Conservation (phyloP, 768 basidiomycete genomes). For the Suillus bovinus region DNA sequence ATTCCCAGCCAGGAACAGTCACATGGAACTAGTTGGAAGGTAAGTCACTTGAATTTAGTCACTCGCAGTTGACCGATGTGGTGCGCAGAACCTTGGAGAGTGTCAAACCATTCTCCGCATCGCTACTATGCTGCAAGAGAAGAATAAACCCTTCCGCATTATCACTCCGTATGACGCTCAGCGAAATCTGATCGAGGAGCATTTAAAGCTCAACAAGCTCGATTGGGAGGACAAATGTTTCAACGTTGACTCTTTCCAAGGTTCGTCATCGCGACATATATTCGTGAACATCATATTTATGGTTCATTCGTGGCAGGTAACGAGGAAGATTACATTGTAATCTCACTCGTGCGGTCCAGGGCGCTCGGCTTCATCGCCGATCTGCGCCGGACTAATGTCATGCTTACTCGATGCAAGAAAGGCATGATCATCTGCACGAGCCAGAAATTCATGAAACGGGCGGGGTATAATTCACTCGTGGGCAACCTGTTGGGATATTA, state of each 20-base stretch:
- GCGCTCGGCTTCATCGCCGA: conserved; percentile 69
- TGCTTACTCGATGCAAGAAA: conserved; percentile 78
- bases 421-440: conserved; percentile 78
- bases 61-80: too few relatives aligned
- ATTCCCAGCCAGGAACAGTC: conserved; percentile 39
- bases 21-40: conserved; percentile 39
- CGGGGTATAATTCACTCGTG: conserved; percentile 47
- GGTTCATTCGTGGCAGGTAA: conserved; percentile 52
- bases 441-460: conserved; percentile 54
- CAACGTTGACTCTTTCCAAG: conserved; percentile 82
- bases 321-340: conserved; percentile 76
- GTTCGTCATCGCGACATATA: conserved; percentile 35
- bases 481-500: conserved; percentile 39
- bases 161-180: conserved; percentile 86
- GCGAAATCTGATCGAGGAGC: conserved; percentile 54
- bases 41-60: too few relatives aligned
- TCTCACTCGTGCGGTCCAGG: conserved; percentile 66
- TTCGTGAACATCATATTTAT: conserved; percentile 4
- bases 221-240: conserved; percentile 70
- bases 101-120: conserved; percentile 54
- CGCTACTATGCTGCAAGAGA: conserved; percentile 53
- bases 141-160: conserved; percentile 54
- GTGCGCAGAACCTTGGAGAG: conserved; percentile 51
- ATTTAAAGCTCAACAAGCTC: conserved; percentile 50
- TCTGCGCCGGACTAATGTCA: conserved; percentile 79